Conservation (phyloP, 805 yeast genomes). For the Lachancea waltii region DNA sequence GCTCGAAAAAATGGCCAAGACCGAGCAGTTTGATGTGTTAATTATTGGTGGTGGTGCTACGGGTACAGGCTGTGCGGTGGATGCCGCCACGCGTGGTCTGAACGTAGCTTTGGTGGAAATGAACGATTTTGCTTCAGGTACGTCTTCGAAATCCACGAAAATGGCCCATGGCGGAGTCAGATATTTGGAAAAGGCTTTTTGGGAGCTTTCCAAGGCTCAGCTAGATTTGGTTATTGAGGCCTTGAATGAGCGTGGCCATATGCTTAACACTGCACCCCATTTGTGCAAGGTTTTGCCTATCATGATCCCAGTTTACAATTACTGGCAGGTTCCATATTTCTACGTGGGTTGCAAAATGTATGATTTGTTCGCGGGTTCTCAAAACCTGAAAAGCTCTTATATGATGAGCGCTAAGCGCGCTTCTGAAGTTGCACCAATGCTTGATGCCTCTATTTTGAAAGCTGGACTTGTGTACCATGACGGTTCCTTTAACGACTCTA, state of each 20-base stretch:
- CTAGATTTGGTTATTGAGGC: constrained; percentile 85
- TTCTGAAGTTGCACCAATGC: constrained; percentile 74
- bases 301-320: constrained; percentile 90
- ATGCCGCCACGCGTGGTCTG: constrained; percentile 84
- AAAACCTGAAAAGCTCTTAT: constrained; percentile 75
- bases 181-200: constrained; percentile 89
- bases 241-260: constrained; percentile 76
- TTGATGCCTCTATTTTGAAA: constrained; percentile 69
- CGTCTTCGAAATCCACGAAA: constrained; percentile 89
- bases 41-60: constrained; percentile 96
- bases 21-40: constrained; percentile 63
- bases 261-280: constrained; percentile 89
- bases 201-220: constrained; percentile 86
- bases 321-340: constrained; percentile 95
- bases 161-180: constrained; percentile 98
- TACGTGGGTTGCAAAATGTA: constrained; percentile 87
- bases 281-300: constrained; percentile 80
- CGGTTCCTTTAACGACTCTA: constrained; percentile 87
- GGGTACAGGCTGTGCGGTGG: constrained; percentile 89
- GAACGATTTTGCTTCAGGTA: constrained; percentile 86
- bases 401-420: constrained; percentile 62
- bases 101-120: constrained; percentile 83
- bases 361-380: constrained; percentile 87
- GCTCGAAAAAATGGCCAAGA: constrained; percentile 41
- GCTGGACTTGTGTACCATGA: constrained; percentile 93